Percentiles rank a stretch among this genome's conserved stretches.
These are phyloP conservation scores for Verbascum thapsus DNA, from an alignment of 257 asterid species.

Conservation along the genomic window DNA sequence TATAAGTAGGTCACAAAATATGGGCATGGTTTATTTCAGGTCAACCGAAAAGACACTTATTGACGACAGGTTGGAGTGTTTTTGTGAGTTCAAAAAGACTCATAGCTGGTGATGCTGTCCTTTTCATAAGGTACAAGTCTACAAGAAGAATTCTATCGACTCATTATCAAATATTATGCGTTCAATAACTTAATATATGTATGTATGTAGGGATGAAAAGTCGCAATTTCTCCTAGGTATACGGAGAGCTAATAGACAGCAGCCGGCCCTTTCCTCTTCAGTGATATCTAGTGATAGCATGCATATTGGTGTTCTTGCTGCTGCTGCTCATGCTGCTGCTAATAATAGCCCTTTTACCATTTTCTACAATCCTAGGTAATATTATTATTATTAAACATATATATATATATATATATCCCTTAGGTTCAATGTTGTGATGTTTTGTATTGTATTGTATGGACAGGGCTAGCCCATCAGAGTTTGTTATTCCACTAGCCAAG, in stretches of 20 bases:
- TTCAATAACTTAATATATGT: constrained; percentile 23
- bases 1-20: constrained; percentile 17
- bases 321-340: constrained; percentile 99
- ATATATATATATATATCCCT: no score
- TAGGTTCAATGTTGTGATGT: not conserved
- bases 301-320: constrained; percentile 98
- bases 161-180: constrained; percentile 9
- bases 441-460: constrained; percentile 13
- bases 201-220: constrained; percentile 73
- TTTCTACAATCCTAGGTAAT: constrained; percentile 90
- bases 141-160: constrained; percentile 2
- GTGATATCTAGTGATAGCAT: constrained; percentile 95
- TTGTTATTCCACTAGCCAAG: constrained; percentile 91
- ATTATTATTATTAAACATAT: no score
- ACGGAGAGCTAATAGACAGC: constrained; percentile 83
- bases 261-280: constrained; percentile 82
- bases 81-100: constrained; percentile 93
- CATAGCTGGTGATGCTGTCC: constrained; percentile 89
- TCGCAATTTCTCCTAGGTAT: constrained; percentile 85
- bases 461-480: constrained; percentile 97
- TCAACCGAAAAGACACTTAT: constrained; percentile 90
- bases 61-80: constrained; percentile 99
- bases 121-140: constrained; percentile 83
- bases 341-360: constrained; percentile 88
- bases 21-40: constrained; percentile 49